These are phyloP conservation scores for Saccharomycopsis sp. DNA, from an alignment of 805 yeast species.

Conservation along the genomic window DNA sequence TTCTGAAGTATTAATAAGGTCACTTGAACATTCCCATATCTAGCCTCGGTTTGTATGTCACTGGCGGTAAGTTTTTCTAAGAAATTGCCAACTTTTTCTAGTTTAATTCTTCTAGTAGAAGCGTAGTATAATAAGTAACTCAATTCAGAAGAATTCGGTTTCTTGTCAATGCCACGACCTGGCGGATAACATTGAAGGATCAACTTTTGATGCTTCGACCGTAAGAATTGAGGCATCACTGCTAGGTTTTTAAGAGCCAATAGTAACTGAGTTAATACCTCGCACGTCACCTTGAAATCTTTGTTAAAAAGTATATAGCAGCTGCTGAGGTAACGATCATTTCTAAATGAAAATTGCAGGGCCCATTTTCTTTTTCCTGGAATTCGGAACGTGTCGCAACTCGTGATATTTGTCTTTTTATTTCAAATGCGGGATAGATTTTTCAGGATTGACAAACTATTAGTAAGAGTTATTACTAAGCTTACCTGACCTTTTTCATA, in stretches of 20 bases:
- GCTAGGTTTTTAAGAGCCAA: not conserved
- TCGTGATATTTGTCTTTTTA: no score
- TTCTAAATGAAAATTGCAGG: no score
- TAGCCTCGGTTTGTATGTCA: conserved; percentile 49
- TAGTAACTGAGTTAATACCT: no score
- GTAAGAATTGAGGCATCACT: not conserved
- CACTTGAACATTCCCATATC: conserved; percentile 78
- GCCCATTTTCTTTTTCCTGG: no score
- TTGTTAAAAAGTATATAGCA: no score
- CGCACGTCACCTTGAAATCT: no score
- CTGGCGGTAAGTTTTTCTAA: conserved; percentile 51
- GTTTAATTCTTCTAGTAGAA: conserved; percentile 78
- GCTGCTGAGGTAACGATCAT: no score
- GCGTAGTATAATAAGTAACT: conserved; percentile 86
- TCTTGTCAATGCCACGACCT: conserved; percentile 78
- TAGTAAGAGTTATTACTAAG: no score
- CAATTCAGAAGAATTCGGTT: conserved; percentile 87
- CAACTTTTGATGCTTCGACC: conserved; percentile 82
- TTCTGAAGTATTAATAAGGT: conserved; percentile 65
- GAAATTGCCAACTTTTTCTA: conserved; percentile 77
- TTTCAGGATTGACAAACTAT: no score
- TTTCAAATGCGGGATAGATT: no score
- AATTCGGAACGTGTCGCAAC: no score
- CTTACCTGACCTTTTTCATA: no score
- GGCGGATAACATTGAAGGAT: conserved; percentile 91